These are phyloP conservation scores for Albifimbria verrucaria DNA, from an alignment of 2,329 filamentous ascomycete genomes.

Conservation along the genomic window DNA sequence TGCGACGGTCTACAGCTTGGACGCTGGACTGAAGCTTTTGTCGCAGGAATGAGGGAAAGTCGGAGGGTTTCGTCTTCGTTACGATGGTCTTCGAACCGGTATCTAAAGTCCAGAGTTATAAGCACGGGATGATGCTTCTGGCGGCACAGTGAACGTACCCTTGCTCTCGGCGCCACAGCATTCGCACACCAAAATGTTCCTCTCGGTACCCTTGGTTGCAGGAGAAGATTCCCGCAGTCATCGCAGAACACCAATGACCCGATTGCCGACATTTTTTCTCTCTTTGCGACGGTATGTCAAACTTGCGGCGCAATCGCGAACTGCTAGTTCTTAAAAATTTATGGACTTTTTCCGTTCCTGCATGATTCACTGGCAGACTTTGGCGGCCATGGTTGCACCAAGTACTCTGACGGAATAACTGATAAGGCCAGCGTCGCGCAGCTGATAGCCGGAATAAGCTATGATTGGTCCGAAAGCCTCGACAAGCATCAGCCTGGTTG, in stretches of 20 bases:
- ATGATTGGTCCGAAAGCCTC: conserved; percentile 9
- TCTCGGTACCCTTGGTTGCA: conserved; percentile 72
- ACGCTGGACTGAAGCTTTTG: conserved; percentile 81
- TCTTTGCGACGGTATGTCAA: too few species aligned
- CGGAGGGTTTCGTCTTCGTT: conserved; percentile 81
- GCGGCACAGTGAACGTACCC: conserved; percentile 51
- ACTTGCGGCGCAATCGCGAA: too few species aligned
- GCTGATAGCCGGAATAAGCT: conserved; percentile 19
- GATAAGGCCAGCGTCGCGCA: conserved; percentile 18
- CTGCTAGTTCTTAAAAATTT: too few species aligned
- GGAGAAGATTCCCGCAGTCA: conserved; percentile 87
- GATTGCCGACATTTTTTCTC: conserved; percentile 70
- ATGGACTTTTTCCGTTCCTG: background rate
- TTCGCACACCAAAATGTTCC: conserved; percentile 76
- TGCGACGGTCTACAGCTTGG: conserved; percentile 74
- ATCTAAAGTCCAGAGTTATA: conserved; percentile 43
- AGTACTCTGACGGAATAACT: conserved; percentile 25
- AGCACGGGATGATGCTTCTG: conserved; percentile 39
- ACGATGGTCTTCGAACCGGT: conserved; percentile 71
- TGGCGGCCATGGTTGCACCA: background rate
- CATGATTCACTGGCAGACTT: background rate
- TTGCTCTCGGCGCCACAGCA: conserved; percentile 82
- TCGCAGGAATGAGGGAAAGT: conserved; percentile 86
- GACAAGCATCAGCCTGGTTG: background rate
- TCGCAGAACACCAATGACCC: conserved; percentile 91